phyloP scores from a whole-genome alignment of 768 basidiomycete species.

The Collybiopsis confluens region DNA sequence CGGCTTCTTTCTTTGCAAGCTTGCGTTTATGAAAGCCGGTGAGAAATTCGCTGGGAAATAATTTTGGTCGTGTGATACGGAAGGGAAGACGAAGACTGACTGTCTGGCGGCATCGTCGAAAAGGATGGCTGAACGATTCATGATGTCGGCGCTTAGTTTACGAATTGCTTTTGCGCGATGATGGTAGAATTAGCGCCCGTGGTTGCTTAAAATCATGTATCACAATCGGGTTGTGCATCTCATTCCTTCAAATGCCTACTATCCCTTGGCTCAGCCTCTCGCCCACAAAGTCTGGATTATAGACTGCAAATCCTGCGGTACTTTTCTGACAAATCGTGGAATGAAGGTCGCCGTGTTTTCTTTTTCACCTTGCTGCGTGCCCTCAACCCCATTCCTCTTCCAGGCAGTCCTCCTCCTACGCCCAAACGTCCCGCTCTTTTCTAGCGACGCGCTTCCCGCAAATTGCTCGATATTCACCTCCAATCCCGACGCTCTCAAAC shows the following conservation, averaged over 20 bases:
- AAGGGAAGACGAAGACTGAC: conserved; percentile 32
- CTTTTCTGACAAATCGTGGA: conserved; percentile 77
- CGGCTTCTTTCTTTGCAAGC: conserved; percentile 74
- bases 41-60: conserved; percentile 67
- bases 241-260: conserved; percentile 36
- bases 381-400: not conserved
- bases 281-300: conserved; percentile 79
- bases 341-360: conserved; percentile 57
- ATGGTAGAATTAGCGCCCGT: no score
- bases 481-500: conserved; percentile 38
- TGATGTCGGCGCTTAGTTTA: not conserved
- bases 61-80: conserved; percentile 14
- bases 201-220: no score
- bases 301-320: conserved; percentile 69
- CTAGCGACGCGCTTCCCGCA: conserved; percentile 73
- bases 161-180: no score
- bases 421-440: conserved; percentile 78
- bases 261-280: conserved; percentile 34
- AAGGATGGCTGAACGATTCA: conserved; percentile 30
- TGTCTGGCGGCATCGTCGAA: conserved; percentile 86
- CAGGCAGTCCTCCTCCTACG: conserved; percentile 82
- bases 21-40: conserved; percentile 95
- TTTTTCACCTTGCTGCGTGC: not conserved
- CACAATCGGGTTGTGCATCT: conserved; percentile 27
- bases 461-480: conserved; percentile 69